These are phyloP conservation scores for Conticribra weissflogii DNA, from an alignment of 108 stramenopile genomes.

Conservation along the genomic window DNA sequence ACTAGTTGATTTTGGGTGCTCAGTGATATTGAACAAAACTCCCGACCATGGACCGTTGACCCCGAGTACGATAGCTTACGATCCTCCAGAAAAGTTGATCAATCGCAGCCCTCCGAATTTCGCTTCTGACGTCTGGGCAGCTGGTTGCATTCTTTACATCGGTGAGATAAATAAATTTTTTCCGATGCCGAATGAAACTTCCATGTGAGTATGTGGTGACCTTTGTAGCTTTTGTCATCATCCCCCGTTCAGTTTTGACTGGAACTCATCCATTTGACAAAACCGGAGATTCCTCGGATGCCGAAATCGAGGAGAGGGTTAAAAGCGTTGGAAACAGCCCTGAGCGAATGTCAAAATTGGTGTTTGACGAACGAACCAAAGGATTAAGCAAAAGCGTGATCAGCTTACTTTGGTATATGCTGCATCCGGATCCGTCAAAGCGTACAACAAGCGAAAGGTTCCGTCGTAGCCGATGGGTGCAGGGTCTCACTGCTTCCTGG, in stretches of 20 bases:
- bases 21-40: slow-evolving; percentile 1
- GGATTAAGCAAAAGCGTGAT: slow-evolving; percentile 13
- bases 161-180: too few relatives aligned
- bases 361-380: slow-evolving; percentile 20
- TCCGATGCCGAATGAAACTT: too few relatives aligned
- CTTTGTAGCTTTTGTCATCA: too few relatives aligned
- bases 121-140: slow-evolving; percentile 31
- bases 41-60: not conserved
- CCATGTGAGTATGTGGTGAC: too few relatives aligned
- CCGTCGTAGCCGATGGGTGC: slow-evolving; percentile 20
- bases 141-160: slow-evolving; percentile 33
- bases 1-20: slow-evolving; percentile 42
- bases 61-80: slow-evolving; percentile 23
- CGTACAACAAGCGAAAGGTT: slow-evolving; percentile 21
- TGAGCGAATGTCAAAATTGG: not conserved
- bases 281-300: slow-evolving; percentile 7
- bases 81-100: slow-evolving; percentile 27
- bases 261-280: slow-evolving; percentile 39
- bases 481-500: slow-evolving; percentile 24
- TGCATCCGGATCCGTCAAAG: slow-evolving; percentile 30
- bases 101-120: slow-evolving; percentile 3
- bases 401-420: slow-evolving; percentile 12
- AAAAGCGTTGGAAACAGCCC: slow-evolving; percentile 13
- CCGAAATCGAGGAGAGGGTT: slow-evolving; percentile 16
- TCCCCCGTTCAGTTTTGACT: too few relatives aligned